Evolutionary conservation across 495 filamentous ascomycete genomes (phyloP), one percentile per base, ranked within the genome.

Genomic region (Oidiodendron maius): DNA sequence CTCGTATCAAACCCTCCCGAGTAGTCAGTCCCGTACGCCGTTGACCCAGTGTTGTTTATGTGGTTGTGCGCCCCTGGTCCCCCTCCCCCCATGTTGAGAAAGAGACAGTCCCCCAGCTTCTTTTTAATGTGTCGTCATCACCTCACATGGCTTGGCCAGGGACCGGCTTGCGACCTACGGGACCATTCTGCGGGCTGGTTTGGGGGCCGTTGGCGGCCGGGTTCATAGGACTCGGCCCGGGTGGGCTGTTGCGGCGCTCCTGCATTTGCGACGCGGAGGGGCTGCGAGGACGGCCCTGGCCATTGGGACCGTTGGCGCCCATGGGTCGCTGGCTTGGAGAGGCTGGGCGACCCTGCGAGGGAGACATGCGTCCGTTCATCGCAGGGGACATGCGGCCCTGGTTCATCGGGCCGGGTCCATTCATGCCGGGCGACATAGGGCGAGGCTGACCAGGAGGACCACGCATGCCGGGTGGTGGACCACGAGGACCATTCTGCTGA

Each of bases 211-310:
- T 42, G n/a, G 10, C 16, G 17, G 20, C 38, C 44, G 73, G 75
- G 42, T 75, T 76, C 72, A 80, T 77, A 3, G 78, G 79, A 62
- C 83, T 86, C 6, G 76, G 74, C 24, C 78, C 77, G 0, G 77
- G 72, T 39, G 78, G 76, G 40, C 65, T 74, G 36, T 67, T 64
- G 36, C 77, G 61, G 56, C 71, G 69, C 17, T 61, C 68, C 42
- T 53, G 53, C 18, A 26, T 42, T 51, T 56, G 25, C 56, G 65
- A 71, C 17, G 73, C 68, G 6, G 74, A 71, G 41, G 73, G 76
- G 59, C 74, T 79, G 52, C 72, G 74, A 40, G 66, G 52, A 32
- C 53, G 61, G 24, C 61, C 70, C 44, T 78, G 74, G 10, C 71
- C 71, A n/a, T 64, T 56, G 41, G 56, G 59, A 26, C 41, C 59